Percentiles rank a stretch among this genome's conserved stretches.
Evolutionary conservation across 1,284 basidiomycete species (phyloP).

Genomic region (Cystobasidium pallidum): DNA sequence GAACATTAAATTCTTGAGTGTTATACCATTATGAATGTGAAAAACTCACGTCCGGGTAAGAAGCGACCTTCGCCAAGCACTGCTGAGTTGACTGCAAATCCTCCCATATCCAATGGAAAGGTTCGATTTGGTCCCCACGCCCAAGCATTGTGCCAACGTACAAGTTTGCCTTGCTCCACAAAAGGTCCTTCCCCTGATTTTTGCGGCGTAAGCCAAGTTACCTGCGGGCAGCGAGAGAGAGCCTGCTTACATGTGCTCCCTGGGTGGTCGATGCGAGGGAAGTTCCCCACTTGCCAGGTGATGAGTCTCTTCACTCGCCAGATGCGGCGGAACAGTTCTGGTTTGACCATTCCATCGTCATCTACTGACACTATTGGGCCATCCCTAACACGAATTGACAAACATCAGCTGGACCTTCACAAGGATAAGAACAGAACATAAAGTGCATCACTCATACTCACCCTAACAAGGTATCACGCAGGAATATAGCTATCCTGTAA

Average conservation of each 20-base stretch:
- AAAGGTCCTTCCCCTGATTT: slow-evolving; percentile 37
- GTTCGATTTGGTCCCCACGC: slow-evolving; percentile 19
- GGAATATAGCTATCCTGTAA: slow-evolving; percentile 3
- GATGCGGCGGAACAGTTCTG: slow-evolving; percentile 26
- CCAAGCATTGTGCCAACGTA: slow-evolving; percentile 31
- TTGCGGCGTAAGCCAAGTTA: too few species aligned
- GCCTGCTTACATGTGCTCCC: slow-evolving; percentile 19
- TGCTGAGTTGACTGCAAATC: slow-evolving; percentile 41
- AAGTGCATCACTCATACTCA: too few species aligned
- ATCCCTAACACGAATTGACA: not conserved
- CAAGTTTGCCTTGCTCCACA: slow-evolving; percentile 21
- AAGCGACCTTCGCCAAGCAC: slow-evolving; percentile 12
- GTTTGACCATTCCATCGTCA: slow-evolving; percentile 34
- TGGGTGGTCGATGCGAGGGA: not conserved
- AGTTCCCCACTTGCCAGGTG: slow-evolving; percentile 40
- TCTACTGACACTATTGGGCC: slow-evolving; percentile 32
- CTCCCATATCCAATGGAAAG: slow-evolving; percentile 40
- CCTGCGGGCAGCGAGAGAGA: too few species aligned
- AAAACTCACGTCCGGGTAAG: slow-evolving; percentile 32
- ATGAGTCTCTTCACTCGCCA: slow-evolving; percentile 36
- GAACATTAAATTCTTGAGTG: too few species aligned
- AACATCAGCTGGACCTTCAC: too few species aligned
- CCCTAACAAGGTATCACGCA: slow-evolving; percentile 15
- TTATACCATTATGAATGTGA: too few species aligned
- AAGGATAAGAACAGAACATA: too few species aligned